Evolutionary conservation across 306 rosid species (phyloP).

Genomic region (Cicer judaicum): DNA sequence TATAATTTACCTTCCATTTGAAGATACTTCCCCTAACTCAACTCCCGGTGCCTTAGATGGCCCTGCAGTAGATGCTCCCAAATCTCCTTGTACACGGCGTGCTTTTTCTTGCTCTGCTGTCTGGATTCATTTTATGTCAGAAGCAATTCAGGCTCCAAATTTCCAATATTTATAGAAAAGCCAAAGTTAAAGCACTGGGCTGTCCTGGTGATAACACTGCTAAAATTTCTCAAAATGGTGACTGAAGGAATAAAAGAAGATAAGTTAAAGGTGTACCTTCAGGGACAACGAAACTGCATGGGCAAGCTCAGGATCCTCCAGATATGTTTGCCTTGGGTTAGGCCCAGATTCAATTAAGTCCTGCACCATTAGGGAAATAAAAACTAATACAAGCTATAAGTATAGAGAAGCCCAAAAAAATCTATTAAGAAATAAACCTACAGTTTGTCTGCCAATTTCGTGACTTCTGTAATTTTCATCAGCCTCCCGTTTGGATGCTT

Average conservation of each 20-base stretch:
- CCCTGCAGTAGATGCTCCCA: constrained; percentile 47
- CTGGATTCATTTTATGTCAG: constrained; percentile 59
- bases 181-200: constrained; percentile 15
- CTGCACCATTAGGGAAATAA: constrained; percentile 55
- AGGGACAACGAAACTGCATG: constrained; percentile 85
- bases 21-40: constrained; percentile 55
- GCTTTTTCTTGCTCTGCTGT: constrained; percentile 78
- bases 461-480: constrained; percentile 59
- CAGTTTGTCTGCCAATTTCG: constrained; percentile 52
- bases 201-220: constrained; percentile 15
- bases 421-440: constrained; percentile 45
- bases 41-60: constrained; percentile 58
- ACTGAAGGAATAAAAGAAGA: constrained; percentile 4
- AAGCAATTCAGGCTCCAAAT: constrained; percentile 43
- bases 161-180: constrained; percentile 40
- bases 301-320: constrained; percentile 81
- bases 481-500: constrained; percentile 81
- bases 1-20: constrained; percentile 71
- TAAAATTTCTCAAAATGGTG: not conserved
- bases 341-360: constrained; percentile 57
- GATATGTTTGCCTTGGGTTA: constrained; percentile 55
- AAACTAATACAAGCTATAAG: constrained; percentile 11
- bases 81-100: constrained; percentile 52
- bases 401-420: not conserved
- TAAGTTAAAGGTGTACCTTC: constrained; percentile 55